Percentiles rank a stretch among this genome's conserved stretches.
phyloP scores from a whole-genome alignment of 2,329 filamentous ascomycete species.

The Plenodomus lindquistii region DNA sequence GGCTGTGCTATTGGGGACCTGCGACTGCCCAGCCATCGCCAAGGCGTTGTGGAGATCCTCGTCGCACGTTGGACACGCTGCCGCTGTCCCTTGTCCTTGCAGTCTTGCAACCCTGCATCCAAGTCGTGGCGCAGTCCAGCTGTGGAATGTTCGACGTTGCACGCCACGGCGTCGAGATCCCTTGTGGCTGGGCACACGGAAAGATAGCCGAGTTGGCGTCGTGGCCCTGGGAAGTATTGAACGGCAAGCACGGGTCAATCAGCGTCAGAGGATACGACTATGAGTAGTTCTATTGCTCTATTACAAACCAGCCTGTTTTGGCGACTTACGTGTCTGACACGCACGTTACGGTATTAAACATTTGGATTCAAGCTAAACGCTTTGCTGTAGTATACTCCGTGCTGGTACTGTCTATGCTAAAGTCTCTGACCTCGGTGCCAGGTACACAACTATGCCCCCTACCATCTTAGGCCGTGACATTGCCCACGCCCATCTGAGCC shows the following conservation, averaged over 20 bases:
- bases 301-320: too few species aligned
- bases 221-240: conserved; percentile 14
- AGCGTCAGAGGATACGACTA: neutral
- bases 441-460: neutral
- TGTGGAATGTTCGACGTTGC: neutral
- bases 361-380: too few species aligned
- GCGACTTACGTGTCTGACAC: too few species aligned
- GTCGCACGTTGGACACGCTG: conserved; percentile 10
- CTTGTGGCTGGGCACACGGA: conserved; percentile 13
- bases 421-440: neutral
- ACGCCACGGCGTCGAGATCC: conserved; percentile 9
- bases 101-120: neutral
- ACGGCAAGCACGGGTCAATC: neutral
- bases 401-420: neutral
- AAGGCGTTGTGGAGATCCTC: conserved; percentile 6
- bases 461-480: neutral
- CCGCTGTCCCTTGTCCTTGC: conserved; percentile 9
- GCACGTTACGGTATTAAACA: too few species aligned
- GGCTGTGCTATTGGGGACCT: neutral
- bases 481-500: neutral
- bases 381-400: neutral
- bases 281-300: too few species aligned
- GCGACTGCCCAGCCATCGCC: conserved; percentile 9
- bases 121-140: conserved; percentile 6
- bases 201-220: conserved; percentile 12